A percentile compares a stretch with the other conserved stretches of the same genome.
These are phyloP conservation scores for Schwanniomyces yamadae DNA, from an alignment of 805 yeast species.

Conservation along the genomic window DNA sequence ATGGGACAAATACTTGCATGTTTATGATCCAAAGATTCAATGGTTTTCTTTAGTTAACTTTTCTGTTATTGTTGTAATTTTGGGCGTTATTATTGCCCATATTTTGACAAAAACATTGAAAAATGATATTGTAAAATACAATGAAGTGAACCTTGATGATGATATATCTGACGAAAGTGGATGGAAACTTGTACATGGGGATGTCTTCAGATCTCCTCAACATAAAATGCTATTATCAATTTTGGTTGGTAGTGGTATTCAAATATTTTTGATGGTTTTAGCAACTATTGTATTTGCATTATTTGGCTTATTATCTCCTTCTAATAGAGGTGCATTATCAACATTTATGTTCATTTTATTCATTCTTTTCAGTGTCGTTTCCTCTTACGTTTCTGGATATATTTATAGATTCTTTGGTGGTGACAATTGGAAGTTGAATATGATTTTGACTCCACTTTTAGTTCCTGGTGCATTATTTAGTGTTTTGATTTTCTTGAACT, in stretches of 20 bases:
- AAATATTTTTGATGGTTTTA: constrained; percentile 72
- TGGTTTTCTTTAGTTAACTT: constrained; percentile 93
- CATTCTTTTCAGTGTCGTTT: constrained; percentile 76
- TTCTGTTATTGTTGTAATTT: constrained; percentile 71
- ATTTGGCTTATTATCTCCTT: constrained; percentile 87
- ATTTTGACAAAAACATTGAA: constrained; percentile 75
- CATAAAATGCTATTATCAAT: constrained; percentile 71
- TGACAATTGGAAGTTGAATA: constrained; percentile 82
- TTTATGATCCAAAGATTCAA: constrained; percentile 88
- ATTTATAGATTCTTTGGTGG: constrained; percentile 90
- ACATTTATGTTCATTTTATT: constrained; percentile 86
- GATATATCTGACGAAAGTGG: constrained; percentile 92
- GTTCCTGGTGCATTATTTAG: constrained; percentile 80
- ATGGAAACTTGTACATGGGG: constrained; percentile 96
- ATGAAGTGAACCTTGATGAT: constrained; percentile 82
- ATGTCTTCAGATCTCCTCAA: constrained; percentile 84
- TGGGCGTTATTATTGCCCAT: constrained; percentile 77
- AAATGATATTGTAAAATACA: constrained; percentile 83
- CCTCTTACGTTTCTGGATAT: constrained; percentile 85
- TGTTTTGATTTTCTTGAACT: constrained; percentile 68
- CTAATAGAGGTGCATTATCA: constrained; percentile 89
- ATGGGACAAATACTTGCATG: constrained; percentile 96
- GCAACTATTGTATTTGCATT: constrained; percentile 79
- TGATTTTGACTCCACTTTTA: constrained; percentile 75
- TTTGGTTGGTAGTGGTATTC: constrained; percentile 84